Conservation (phyloP, 2,329 filamentous ascomycete species). For the Penicillium sp. region DNA sequence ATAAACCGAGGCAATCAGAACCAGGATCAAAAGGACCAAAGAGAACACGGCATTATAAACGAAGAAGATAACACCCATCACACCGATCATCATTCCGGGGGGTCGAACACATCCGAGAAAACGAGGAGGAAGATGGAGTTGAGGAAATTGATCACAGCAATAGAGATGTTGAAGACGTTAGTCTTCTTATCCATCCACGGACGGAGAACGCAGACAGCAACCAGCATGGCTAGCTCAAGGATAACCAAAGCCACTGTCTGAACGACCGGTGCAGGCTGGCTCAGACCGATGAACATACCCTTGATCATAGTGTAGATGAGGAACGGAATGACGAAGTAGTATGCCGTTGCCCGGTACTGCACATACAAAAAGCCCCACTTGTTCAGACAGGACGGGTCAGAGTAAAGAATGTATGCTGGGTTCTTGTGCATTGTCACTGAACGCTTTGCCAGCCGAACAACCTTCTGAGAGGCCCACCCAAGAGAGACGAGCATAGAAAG, state of each 20-base stretch:
- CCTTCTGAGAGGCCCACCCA: conserved; percentile 83
- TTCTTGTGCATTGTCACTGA: conserved; percentile 93
- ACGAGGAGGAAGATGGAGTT: conserved; percentile 86
- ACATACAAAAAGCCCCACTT: conserved; percentile 99
- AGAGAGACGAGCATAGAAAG: conserved; percentile 75
- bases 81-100: conserved; percentile 81
- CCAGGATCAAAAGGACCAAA: conserved; percentile 76
- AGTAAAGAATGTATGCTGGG: conserved; percentile 94
- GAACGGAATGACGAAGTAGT: conserved; percentile 87
- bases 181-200: conserved; percentile 99
- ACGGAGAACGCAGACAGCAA: conserved; percentile 74
- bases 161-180: conserved; percentile 93
- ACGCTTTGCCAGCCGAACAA: conserved; percentile 82
- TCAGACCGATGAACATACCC: conserved; percentile 82
- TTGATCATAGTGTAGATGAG: conserved; percentile 81
- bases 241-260: conserved; percentile 82
- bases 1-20: conserved; percentile 73
- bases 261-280: conserved; percentile 66
- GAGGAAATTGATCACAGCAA: conserved; percentile 84
- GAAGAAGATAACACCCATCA: conserved; percentile 88
- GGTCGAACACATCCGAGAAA: conserved; percentile 82
- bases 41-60: conserved; percentile 82
- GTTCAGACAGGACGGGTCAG: conserved; percentile 88
- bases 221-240: conserved; percentile 75
- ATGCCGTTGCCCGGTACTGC: conserved; percentile 91